Evolutionary conservation across 768 basidiomycete genomes (phyloP).

Genomic region (Candolleomyces eurysporus): DNA sequence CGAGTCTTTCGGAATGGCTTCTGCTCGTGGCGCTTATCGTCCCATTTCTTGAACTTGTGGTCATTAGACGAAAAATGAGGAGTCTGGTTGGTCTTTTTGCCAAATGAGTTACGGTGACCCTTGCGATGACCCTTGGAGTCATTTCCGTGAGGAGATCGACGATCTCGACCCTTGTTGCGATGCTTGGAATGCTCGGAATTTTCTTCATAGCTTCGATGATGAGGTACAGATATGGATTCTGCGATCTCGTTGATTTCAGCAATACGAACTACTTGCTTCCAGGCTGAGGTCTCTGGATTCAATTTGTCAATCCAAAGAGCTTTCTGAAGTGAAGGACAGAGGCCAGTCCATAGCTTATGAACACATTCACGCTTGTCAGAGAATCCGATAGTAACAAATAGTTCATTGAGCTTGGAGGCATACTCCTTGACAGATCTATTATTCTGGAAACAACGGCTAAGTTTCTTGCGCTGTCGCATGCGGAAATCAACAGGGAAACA

Average conservation of each 20-base stretch:
- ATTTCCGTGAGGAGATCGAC: not conserved
- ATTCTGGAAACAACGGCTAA: slow-evolving; percentile 21
- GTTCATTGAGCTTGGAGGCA: slow-evolving; percentile 29
- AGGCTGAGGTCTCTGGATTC: slow-evolving; percentile 20
- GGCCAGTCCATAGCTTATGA: slow-evolving; percentile 33
- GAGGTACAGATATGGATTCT: not conserved
- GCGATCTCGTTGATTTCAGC: slow-evolving; percentile 33
- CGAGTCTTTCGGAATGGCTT: not conserved
- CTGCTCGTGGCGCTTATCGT: not conserved
- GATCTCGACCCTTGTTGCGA: not conserved
- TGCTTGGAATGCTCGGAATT: not conserved
- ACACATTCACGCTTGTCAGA: slow-evolving; percentile 25
- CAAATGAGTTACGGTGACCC: not conserved
- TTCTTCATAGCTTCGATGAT: not conserved
- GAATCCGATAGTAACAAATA: slow-evolving; percentile 31
- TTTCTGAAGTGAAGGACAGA: slow-evolving; percentile 20
- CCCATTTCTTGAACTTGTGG: not conserved
- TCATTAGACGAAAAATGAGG: not conserved
- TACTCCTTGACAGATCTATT: slow-evolving; percentile 27
- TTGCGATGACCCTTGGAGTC: not conserved
- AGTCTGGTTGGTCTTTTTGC: not conserved
- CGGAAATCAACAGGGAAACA: slow-evolving; percentile 31
- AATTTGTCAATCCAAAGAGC: slow-evolving; percentile 27
- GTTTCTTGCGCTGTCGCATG: slow-evolving; percentile 21
- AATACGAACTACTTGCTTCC: slow-evolving; percentile 21